Evolutionary conservation across 106 monocot genomes (phyloP), one percentile per base, ranked within the genome.

Genomic region (Posidonia australis): DNA sequence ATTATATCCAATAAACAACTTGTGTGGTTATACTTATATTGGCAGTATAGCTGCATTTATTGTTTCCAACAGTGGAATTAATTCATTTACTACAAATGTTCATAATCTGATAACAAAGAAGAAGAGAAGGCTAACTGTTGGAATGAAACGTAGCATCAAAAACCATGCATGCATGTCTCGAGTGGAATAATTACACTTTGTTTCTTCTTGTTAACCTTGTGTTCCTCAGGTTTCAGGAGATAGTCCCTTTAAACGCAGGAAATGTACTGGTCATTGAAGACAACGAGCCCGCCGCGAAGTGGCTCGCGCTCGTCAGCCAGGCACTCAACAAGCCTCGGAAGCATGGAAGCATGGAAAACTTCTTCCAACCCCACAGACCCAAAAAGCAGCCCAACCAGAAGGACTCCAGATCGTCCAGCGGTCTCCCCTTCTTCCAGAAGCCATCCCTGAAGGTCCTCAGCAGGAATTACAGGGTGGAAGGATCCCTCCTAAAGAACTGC

Each of bases 231-330:
- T 98, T 98, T 85, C 98, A 98, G 80, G 98, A 98, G 72, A 91
- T 88, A 71, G 98, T 98, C 52, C 98, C 98, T 67, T 46, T 98
- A 67, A 98, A 83, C 67, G 90, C 98, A 46, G 87, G 98, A 42
- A 91, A 98, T 60, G 90, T 98, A 27, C 28, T 91, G 24, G 98
- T 91, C 0, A 48, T 77, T 3, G 98, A 91, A 58, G 98, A 98
- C 77, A 98, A 77, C 53, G 98, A 91, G 48, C 98, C 98, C 0
- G 90, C 90, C 0, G 80, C 80, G 1, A 87, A 81, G 65, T 98
- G 91, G 98, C 87, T 98, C 5, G 51, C 61, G 10, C 82, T 91
- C 25, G 87, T 98, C 30, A 69, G 73, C 68, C 81, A 83, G 64
- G 75, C 87, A 18, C 87, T 98, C 45, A 98, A 98, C 72, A 84